Conservation (phyloP, 371 early-diverging fungal genomes). For the Circinella umbellata region DNA sequence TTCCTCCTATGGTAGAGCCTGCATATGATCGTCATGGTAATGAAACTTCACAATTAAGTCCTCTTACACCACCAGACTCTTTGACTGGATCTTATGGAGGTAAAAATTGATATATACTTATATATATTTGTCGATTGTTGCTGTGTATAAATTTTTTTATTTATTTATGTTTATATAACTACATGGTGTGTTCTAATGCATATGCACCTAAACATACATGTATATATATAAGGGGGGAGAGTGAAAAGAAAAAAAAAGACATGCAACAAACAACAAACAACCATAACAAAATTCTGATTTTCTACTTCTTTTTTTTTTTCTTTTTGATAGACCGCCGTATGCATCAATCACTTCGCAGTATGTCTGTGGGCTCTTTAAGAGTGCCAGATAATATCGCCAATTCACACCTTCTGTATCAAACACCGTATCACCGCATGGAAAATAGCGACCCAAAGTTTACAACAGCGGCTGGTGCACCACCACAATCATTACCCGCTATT, state of each 20-base stretch:
- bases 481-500: constrained; percentile 6
- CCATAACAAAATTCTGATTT: too few species aligned
- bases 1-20: constrained; percentile 59
- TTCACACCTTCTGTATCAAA: constrained; percentile 19
- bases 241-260: too few species aligned
- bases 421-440: constrained; percentile 27
- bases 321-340: constrained; percentile 15
- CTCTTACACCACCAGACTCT: constrained; percentile 25
- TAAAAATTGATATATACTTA: constrained; percentile 1
- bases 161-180: neutral
- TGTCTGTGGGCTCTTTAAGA: constrained; percentile 48
- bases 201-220: neutral
- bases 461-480: neutral
- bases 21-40: constrained; percentile 28
- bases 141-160: neutral
- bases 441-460: constrained; percentile 24
- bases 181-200: neutral
- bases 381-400: constrained; percentile 13
- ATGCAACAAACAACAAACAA: too few species aligned
- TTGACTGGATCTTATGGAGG: constrained; percentile 25
- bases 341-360: constrained; percentile 40
- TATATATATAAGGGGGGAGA: neutral
- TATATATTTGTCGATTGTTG: too few species aligned
- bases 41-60: constrained; percentile 21
- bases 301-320: neutral